phyloP scores from a whole-genome alignment of 2,329 filamentous ascomycete species.

The Lachnum nothofagi region DNA sequence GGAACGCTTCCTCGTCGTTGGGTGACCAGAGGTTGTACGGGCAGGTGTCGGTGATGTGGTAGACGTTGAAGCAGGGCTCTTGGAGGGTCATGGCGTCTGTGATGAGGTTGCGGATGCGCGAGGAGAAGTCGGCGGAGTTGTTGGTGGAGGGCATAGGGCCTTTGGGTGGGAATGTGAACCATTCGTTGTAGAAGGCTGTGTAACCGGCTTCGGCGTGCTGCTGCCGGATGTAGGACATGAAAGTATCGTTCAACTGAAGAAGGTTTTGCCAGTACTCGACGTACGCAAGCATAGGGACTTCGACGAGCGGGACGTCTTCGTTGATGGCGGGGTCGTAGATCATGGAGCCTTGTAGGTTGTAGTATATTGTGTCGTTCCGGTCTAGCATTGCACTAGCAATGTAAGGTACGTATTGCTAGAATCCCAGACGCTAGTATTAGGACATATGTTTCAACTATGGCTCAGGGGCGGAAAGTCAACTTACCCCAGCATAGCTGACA shows the following conservation, averaged over 20 bases:
- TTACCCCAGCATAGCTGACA: conserved; percentile 52
- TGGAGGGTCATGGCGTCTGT: conserved; percentile 44
- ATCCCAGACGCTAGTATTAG: no score
- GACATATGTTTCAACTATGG: no score
- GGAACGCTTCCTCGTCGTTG: no score
- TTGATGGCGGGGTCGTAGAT: conserved; percentile 33
- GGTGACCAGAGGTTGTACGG: conserved; percentile 42
- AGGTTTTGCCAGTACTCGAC: conserved; percentile 46
- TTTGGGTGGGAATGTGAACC: conserved; percentile 52
- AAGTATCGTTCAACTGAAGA: conserved; percentile 49
- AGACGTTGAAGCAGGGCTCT: conserved; percentile 61
- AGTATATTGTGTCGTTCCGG: conserved; percentile 49
- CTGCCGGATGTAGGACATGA: no score
- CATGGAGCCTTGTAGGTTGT: conserved; percentile 43
- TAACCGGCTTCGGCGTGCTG: no score
- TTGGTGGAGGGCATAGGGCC: conserved; percentile 44
- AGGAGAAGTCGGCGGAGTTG: conserved; percentile 14
- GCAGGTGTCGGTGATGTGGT: conserved; percentile 51
- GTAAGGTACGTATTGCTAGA: conserved; percentile 33
- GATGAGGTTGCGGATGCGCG: conserved; percentile 37
- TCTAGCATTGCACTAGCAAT: conserved; percentile 50
- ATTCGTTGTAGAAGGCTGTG: conserved; percentile 33
- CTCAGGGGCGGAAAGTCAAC: no score
- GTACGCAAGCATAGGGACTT: conserved; percentile 42
- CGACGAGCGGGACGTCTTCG: conserved; percentile 32